phyloP scores from a whole-genome alignment of 257 asterid species.

The Solanum chiquidenum region DNA sequence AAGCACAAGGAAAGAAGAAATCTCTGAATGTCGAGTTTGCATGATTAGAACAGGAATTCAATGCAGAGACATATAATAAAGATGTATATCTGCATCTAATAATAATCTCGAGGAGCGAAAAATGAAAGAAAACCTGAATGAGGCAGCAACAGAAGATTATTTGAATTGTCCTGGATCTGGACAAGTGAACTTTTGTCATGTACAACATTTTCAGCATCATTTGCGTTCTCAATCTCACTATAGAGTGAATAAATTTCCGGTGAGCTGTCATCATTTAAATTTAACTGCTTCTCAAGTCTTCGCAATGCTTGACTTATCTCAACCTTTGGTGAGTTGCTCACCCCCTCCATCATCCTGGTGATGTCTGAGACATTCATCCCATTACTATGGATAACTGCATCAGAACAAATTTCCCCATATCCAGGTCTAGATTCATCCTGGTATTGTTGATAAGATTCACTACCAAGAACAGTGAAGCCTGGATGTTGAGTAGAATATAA shows the following conservation, averaged over 20 bases:
- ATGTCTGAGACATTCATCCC: slow-evolving; percentile 13
- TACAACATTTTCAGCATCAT: slow-evolving; percentile 28
- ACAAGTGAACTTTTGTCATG: slow-evolving; percentile 32
- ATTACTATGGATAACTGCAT: slow-evolving; percentile 12
- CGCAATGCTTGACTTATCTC: slow-evolving; percentile 51
- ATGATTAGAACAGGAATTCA: background rate
- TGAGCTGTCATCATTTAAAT: slow-evolving; percentile 61
- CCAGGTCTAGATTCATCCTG: slow-evolving; percentile 45
- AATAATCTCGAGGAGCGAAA: background rate
- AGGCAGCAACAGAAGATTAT: slow-evolving; percentile 18
- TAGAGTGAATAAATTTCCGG: slow-evolving; percentile 16
- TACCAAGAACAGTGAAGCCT: slow-evolving; percentile 34
- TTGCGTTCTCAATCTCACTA: slow-evolving; percentile 34
- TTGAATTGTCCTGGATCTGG: slow-evolving; percentile 28
- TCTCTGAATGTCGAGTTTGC: background rate
- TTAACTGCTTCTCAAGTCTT: slow-evolving; percentile 61
- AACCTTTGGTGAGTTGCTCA: slow-evolving; percentile 30
- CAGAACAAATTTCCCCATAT: slow-evolving; percentile 58
- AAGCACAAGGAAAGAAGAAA: background rate
- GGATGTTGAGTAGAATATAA: slow-evolving; percentile 41
- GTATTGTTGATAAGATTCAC: slow-evolving; percentile 44
- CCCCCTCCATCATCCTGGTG: slow-evolving; percentile 31
- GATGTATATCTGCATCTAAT: background rate
- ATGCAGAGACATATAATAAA: background rate
- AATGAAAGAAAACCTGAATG: slow-evolving; percentile 22